Conservation (phyloP, 257 asterid genomes). For the Phtheirospermum japonicum region DNA sequence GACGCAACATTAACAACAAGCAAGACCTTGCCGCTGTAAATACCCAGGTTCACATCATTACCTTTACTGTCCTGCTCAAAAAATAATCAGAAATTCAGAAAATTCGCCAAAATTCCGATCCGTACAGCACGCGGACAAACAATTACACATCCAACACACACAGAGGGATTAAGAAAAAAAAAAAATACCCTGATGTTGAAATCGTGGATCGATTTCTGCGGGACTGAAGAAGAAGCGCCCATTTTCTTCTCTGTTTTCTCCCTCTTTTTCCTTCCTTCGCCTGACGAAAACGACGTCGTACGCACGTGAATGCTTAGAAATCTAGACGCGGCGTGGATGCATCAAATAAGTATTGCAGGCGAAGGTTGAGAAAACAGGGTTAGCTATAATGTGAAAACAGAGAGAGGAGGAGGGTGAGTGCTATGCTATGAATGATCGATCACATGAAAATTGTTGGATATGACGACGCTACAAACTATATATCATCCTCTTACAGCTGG, state of each 20-base stretch:
- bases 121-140: constrained; percentile 5
- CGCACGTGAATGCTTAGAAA: neutral
- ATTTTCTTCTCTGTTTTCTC: constrained; percentile 29
- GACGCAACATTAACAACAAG: constrained; percentile 97
- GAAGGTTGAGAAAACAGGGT: no score
- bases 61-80: constrained; percentile 60
- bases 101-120: constrained; percentile 9
- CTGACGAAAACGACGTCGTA: neutral
- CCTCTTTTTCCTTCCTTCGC: constrained; percentile 5
- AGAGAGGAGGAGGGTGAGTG: neutral
- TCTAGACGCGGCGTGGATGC: no score
- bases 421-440: no score
- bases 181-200: constrained; percentile 69
- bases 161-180: no score
- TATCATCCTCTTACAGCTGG: no score
- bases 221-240: constrained; percentile 63
- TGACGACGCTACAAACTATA: no score
- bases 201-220: constrained; percentile 71
- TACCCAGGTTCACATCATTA: constrained; percentile 57
- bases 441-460: neutral
- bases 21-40: constrained; percentile 74
- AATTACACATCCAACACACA: neutral
- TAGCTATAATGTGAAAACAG: neutral
- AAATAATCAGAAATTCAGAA: neutral
- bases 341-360: neutral